Evolutionary conservation across 2,329 filamentous ascomycete genomes (phyloP).

Genomic region (Colletotrichum sp.): DNA sequence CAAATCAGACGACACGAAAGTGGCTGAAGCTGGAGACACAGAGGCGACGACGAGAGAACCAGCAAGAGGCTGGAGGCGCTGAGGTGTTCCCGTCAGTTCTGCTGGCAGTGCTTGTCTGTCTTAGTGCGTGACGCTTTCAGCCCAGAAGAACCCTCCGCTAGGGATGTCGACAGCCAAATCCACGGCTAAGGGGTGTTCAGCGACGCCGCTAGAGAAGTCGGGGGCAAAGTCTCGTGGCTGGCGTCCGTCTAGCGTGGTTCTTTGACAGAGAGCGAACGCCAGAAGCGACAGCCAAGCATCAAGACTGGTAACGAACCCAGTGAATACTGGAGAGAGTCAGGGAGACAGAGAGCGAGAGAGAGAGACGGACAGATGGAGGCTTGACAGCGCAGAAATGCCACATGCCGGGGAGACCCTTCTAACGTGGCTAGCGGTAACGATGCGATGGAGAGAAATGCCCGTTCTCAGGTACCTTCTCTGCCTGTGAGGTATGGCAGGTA

Average conservation of each 20-base stretch:
- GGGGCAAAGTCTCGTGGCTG: neutral
- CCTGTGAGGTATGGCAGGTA: neutral
- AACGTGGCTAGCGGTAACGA: conserved; percentile 12
- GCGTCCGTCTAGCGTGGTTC: neutral
- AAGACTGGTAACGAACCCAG: neutral
- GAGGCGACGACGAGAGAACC: neutral
- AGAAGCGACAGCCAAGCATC: neutral
- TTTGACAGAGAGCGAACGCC: neutral
- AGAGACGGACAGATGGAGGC: neutral
- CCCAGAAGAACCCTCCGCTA: neutral
- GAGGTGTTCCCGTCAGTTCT: neutral
- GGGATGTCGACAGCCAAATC: neutral
- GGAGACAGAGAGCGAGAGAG: neutral
- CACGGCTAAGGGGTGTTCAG: neutral
- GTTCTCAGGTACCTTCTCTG: neutral
- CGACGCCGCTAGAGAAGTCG: neutral
- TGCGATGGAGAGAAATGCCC: neutral
- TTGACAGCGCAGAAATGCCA: conserved; percentile 11
- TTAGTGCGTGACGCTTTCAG: conserved; percentile 11
- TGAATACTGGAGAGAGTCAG: neutral
- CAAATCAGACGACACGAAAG: neutral
- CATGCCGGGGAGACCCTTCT: conserved; percentile 12
- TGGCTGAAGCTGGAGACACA: neutral
- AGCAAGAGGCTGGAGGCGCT: neutral
- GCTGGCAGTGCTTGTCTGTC: neutral